Conservation (phyloP, 2,329 filamentous ascomycete species). For the Capronia coronata region DNA sequence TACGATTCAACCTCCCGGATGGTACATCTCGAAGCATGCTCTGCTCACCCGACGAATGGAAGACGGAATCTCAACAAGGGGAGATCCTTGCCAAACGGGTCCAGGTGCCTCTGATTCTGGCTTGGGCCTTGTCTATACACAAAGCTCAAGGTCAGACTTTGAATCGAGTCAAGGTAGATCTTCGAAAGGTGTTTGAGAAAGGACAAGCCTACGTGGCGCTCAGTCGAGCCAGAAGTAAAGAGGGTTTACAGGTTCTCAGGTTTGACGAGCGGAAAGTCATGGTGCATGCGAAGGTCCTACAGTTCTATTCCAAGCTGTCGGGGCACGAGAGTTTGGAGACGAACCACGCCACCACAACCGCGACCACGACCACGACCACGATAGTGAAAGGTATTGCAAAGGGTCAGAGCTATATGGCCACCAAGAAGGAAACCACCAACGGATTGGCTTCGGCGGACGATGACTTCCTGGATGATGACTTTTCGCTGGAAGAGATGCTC, state of each 20-base stretch:
- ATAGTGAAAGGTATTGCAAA: constrained; percentile 2
- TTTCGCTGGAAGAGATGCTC: constrained; percentile 24
- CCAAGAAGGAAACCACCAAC: not conserved
- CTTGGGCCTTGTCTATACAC: constrained; percentile 95
- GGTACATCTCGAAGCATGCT: constrained; percentile 70
- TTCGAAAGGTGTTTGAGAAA: constrained; percentile 90
- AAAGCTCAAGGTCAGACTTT: constrained; percentile 95
- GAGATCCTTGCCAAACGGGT: constrained; percentile 83
- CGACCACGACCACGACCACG: constrained; percentile 13
- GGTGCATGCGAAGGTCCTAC: constrained; percentile 79
- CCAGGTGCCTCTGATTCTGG: constrained; percentile 81
- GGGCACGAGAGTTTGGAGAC: constrained; percentile 54
- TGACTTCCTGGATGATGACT: constrained; percentile 41
- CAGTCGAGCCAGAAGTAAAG: constrained; percentile 81
- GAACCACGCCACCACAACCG: not conserved
- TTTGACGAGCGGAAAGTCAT: constrained; percentile 90
- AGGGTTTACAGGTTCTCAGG: constrained; percentile 76
- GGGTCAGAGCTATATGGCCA: not conserved
- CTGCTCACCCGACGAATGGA: constrained; percentile 86
- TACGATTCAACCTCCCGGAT: constrained; percentile 74
- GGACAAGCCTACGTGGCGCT: constrained; percentile 96
- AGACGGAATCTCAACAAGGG: constrained; percentile 90
- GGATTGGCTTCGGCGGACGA: constrained; percentile 33
- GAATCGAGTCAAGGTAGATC: constrained; percentile 87
- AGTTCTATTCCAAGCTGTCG: constrained; percentile 78